Evolutionary conservation across 208 protist genomes (phyloP).

Genomic region (Zelonia costaricensis): DNA sequence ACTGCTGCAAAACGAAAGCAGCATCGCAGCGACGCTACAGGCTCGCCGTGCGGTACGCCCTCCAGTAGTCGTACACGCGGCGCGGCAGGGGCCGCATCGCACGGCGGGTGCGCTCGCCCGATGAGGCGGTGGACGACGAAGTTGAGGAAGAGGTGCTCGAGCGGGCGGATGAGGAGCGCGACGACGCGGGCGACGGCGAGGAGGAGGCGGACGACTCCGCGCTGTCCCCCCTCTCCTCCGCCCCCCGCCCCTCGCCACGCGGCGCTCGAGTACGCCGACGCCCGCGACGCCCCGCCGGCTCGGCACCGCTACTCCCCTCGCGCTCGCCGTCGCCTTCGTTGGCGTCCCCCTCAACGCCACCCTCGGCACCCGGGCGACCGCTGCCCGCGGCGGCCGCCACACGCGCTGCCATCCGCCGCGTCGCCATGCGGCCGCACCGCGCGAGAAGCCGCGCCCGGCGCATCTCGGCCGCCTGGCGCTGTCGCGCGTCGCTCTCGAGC

Average conservation of each 20-base stretch:
- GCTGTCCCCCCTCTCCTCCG: too few relatives aligned
- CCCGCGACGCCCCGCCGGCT: too few relatives aligned
- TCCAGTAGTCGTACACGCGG: conserved; percentile 44
- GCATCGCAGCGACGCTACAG: too few relatives aligned
- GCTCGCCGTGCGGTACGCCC: conserved; percentile 7
- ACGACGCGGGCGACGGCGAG: background rate
- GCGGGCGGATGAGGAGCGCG: conserved; percentile 1
- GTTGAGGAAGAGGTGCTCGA: background rate
- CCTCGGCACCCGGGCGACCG: too few relatives aligned
- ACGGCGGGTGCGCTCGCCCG: background rate
- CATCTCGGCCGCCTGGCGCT: conserved; percentile 6
- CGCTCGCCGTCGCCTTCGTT: too few relatives aligned
- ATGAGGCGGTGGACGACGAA: conserved; percentile 6
- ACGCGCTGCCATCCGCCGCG: conserved; percentile 38
- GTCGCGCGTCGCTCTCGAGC: conserved; percentile 30
- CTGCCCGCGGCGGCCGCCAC: conserved; percentile 25
- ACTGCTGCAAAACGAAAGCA: too few relatives aligned
- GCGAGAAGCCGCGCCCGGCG: conserved; percentile 23
- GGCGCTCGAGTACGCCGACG: too few relatives aligned
- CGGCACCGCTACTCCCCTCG: too few relatives aligned
- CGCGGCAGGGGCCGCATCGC: conserved; percentile 20
- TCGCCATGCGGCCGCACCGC: conserved; percentile 35
- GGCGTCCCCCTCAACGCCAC: too few relatives aligned
- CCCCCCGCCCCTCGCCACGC: too few relatives aligned
- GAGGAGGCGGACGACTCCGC: too few relatives aligned